phyloP scores from a whole-genome alignment of 2,329 filamentous ascomycete genomes.

The Fusarium protoensiforme region DNA sequence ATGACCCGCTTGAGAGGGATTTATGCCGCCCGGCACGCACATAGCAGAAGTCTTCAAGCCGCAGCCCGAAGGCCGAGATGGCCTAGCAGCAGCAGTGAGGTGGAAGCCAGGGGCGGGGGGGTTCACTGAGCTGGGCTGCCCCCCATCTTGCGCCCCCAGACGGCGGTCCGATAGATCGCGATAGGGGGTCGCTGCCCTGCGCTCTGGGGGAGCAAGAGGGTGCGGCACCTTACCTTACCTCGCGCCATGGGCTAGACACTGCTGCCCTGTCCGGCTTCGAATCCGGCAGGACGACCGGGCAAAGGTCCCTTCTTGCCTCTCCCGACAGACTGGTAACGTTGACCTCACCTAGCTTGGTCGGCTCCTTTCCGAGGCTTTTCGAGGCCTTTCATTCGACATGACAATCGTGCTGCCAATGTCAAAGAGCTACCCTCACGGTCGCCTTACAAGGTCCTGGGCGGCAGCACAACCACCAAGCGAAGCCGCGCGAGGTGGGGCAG shows the following conservation, averaged over 20 bases:
- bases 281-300: slow-evolving; percentile 25
- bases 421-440: slow-evolving; percentile 4
- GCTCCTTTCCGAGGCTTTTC: slow-evolving; percentile 23
- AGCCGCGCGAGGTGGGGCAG: background rate
- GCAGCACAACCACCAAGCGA: slow-evolving; percentile 8
- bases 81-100: background rate
- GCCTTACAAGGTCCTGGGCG: slow-evolving; percentile 6
- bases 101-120: background rate
- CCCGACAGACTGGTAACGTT: slow-evolving; percentile 41
- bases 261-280: slow-evolving; percentile 8
- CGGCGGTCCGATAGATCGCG: slow-evolving; percentile 31
- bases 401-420: slow-evolving; percentile 8
- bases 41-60: background rate
- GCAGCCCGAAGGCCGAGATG: background rate
- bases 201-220: slow-evolving; percentile 1
- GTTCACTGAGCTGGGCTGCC: slow-evolving; percentile 10
- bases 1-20: slow-evolving; percentile 2
- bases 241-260: background rate
- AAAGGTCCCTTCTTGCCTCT: slow-evolving; percentile 27
- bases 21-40: background rate
- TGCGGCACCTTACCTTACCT: slow-evolving; percentile 22
- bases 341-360: slow-evolving; percentile 20
- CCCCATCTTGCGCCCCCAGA: slow-evolving; percentile 22
- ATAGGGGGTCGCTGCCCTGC: slow-evolving; percentile 16
- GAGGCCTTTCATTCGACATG: slow-evolving; percentile 15